Conservation (phyloP, 495 filamentous ascomycete species). For the Xylaria venustula region DNA sequence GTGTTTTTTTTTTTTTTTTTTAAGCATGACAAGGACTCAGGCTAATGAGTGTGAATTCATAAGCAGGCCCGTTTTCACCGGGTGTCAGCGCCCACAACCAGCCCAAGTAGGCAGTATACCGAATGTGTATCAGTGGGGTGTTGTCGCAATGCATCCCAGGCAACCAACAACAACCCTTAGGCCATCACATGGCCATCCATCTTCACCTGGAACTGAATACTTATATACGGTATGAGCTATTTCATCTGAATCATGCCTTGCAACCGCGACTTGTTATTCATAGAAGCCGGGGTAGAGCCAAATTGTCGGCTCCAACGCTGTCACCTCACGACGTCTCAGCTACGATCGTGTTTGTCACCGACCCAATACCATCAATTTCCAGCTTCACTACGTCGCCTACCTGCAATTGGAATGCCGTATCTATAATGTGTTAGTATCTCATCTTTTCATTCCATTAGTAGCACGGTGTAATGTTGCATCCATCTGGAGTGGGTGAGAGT, state of each 20-base stretch:
- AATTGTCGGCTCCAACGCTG: too few relatives aligned
- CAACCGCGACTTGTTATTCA: too few relatives aligned
- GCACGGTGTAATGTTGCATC: neutral
- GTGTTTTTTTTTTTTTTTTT: too few relatives aligned
- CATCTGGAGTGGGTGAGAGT: neutral
- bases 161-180: neutral
- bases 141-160: neutral
- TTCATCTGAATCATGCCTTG: too few relatives aligned
- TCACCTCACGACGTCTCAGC: neutral
- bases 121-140: neutral
- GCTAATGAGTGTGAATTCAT: too few relatives aligned
- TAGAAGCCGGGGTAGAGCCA: too few relatives aligned
- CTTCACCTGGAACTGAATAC: neutral
- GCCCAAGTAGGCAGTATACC: neutral
- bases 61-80: too few relatives aligned
- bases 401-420: conserved; percentile 9
- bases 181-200: neutral
- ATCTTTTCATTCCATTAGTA: neutral
- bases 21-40: too few relatives aligned
- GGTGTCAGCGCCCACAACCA: too few relatives aligned
- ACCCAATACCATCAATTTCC: conserved; percentile 16
- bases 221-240: too few relatives aligned
- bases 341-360: conserved; percentile 15
- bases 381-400: conserved; percentile 14
- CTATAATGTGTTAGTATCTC: neutral